Conservation (phyloP, 1,284 basidiomycete genomes). For the Trichosporon asahii region DNA sequence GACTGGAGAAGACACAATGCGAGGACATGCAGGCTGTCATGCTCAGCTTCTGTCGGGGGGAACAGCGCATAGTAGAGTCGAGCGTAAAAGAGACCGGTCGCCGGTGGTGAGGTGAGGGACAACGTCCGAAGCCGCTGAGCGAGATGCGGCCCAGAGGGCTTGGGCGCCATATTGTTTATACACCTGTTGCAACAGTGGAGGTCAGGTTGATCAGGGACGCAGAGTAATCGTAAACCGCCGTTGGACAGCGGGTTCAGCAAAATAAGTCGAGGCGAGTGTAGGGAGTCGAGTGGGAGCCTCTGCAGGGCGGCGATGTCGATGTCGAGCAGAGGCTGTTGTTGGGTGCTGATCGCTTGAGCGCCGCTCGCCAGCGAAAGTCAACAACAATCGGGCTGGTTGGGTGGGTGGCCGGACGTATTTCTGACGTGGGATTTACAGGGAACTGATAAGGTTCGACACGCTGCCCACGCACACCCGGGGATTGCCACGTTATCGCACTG, state of each 20-base stretch:
- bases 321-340: constrained; percentile 4
- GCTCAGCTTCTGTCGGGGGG: constrained; percentile 55
- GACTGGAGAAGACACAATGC: constrained; percentile 70
- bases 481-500: constrained; percentile 3
- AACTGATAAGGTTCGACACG: neutral
- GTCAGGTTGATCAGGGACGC: neutral
- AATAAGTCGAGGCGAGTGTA: neutral
- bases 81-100: constrained; percentile 46
- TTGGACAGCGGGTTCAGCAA: neutral
- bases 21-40: constrained; percentile 79
- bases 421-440: neutral
- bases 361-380: neutral
- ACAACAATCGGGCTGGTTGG: constrained; percentile 5
- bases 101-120: constrained; percentile 32
- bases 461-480: neutral
- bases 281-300: neutral
- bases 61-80: constrained; percentile 38
- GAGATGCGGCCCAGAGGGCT: constrained; percentile 36
- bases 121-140: constrained; percentile 37
- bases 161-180: constrained; percentile 24
- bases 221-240: neutral
- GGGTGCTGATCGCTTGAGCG: neutral
- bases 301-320: neutral
- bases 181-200: neutral
- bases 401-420: neutral